A percentile compares a stretch with the other conserved stretches of the same genome.
Evolutionary conservation across 768 basidiomycete species (phyloP).

Genomic region (Bullera alba): DNA sequence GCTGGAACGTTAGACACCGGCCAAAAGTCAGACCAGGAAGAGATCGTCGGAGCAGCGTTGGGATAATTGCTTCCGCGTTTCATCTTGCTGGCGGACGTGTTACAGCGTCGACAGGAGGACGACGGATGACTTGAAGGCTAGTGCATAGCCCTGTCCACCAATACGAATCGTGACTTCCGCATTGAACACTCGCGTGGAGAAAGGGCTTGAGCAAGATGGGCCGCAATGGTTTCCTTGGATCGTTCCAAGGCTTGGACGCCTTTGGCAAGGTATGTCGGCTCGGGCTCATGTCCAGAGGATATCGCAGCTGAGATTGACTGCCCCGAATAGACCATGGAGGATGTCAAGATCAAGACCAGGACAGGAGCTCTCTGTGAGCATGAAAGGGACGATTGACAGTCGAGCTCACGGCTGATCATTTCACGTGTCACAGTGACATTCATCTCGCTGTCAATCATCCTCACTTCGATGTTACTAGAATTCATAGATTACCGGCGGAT

Average conservation of each 20-base stretch:
- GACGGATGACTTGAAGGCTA: too few species aligned
- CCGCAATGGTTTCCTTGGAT: constrained; percentile 45
- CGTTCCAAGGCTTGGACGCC: constrained; percentile 85
- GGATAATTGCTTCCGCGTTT: too few species aligned
- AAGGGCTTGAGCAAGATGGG: too few species aligned
- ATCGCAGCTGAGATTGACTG: background rate
- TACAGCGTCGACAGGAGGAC: too few species aligned
- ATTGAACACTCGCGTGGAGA: background rate
- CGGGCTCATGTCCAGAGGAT: background rate
- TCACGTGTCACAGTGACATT: constrained; percentile 75
- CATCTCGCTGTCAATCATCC: constrained; percentile 81
- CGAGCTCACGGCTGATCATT: constrained; percentile 2
- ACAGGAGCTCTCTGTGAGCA: constrained; percentile 82
- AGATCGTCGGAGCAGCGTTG: too few species aligned
- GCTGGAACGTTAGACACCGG: too few species aligned
- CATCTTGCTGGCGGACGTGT: too few species aligned
- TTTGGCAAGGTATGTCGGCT: constrained; percentile 89
- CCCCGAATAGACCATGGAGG: constrained; percentile 79
- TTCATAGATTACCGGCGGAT: constrained; percentile 90
- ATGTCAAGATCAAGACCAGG: constrained; percentile 97
- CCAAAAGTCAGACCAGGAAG: too few species aligned
- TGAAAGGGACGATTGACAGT: background rate
- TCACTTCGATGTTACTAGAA: constrained; percentile 84
- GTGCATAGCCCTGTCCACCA: too few species aligned
- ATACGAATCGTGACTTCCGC: too few species aligned